These are phyloP conservation scores for Suillus paluster DNA, from an alignment of 768 basidiomycete genomes.

Conservation along the genomic window DNA sequence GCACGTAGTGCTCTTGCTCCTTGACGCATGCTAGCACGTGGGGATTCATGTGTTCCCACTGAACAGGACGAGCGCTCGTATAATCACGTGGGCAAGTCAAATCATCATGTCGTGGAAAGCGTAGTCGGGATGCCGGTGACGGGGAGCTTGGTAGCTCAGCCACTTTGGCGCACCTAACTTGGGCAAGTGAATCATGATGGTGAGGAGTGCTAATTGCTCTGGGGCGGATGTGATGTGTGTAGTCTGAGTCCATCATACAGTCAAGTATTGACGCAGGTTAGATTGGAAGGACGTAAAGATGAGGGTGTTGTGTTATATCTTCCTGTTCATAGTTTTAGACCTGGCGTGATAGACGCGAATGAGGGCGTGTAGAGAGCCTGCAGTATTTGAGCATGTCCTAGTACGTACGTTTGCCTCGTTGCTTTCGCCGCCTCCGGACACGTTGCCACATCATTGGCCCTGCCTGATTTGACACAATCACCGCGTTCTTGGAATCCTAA, in stretches of 20 bases:
- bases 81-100: conserved; percentile 21
- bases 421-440: conserved; percentile 25
- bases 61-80: conserved; percentile 17
- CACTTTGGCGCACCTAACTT: conserved; percentile 27
- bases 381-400: conserved; percentile 25
- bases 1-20: conserved; percentile 53
- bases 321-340: conserved; percentile 29
- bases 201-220: conserved; percentile 20
- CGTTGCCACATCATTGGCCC: conserved; percentile 26
- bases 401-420: conserved; percentile 36
- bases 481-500: conserved; percentile 12
- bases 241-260: conserved; percentile 33
- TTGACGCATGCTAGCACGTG: conserved; percentile 46
- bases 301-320: conserved; percentile 35
- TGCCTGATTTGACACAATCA: conserved; percentile 20
- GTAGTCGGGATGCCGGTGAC: conserved; percentile 22
- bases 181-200: conserved; percentile 19
- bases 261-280: conserved; percentile 15
- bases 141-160: conserved; percentile 17
- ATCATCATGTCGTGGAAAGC: conserved; percentile 25
- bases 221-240: conserved; percentile 31
- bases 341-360: conserved; percentile 36
- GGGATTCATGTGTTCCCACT: conserved; percentile 33
- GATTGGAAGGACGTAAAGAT: conserved; percentile 16
- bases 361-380: conserved; percentile 18